Evolutionary conservation across 2,329 filamentous ascomycete genomes (phyloP), one percentile per base, ranked within the genome.

Genomic region (Colletotrichum musae): DNA sequence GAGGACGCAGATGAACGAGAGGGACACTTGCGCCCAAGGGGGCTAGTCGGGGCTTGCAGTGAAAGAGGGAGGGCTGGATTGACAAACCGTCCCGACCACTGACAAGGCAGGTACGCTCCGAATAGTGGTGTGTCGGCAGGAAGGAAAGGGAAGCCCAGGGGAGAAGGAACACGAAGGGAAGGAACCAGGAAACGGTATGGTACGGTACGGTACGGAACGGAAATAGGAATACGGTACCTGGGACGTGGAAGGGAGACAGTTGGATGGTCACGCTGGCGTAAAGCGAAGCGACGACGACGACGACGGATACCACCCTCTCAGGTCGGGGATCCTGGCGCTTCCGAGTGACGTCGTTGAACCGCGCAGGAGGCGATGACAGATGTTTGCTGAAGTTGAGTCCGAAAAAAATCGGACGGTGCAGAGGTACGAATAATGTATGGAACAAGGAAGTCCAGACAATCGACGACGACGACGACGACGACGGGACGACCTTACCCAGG

Each of bases 21-120:
- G 62, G 66, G 56, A 66, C 66, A 69, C 66, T 69, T 69, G 66
- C 32, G 39, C 66, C 66, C 15, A 69, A 47, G 50, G 50, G 28
- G 56, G 48, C 66, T 66, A 66, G 61, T 36, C 51, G 45, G 41
- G 61, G 56, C 66, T 66, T 59, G 66, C 28, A 41, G n/a, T 60
- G 45, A 69, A 66, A 50, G 66, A 69, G 62, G 62, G 62, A 66
- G 59, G 56, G 66, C 66, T 66, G 66, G 66, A 47, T 48, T 60
- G 62, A 68, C 66, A 68, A 59, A 50, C 61, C 32, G 54, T 41
- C 41, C 62, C 48, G 50, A 36, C 48, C 50, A 47, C 43, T 66
- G 51, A 66, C 66, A 65, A 48, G 61, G 41, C 66, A 51, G 45
- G 24, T 45, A 54, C 50, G 2, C 36, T 21, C 51, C 50, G 16